Conservation (phyloP, 208 protist species). For the Crithidia fasciculata region DNA sequence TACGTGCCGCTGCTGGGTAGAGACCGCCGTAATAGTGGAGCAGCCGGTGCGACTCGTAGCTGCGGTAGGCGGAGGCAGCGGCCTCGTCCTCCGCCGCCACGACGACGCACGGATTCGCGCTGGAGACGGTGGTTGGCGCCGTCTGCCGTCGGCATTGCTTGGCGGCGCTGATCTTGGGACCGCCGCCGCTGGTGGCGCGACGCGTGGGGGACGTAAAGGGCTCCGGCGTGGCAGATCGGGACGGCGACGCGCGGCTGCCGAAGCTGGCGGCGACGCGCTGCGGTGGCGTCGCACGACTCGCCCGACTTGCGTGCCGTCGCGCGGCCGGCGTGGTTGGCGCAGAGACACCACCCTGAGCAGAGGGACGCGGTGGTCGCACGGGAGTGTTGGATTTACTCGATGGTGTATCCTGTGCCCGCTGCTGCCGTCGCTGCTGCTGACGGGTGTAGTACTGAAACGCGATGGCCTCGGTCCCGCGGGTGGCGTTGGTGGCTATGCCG, state of each 20-base stretch:
- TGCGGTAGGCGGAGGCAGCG: constrained; percentile 13
- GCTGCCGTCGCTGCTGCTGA: neutral
- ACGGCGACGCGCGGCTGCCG: neutral
- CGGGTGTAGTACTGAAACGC: constrained; percentile 33
- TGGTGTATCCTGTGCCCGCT: constrained; percentile 1
- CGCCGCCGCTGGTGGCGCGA: too few species aligned
- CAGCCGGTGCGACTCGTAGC: constrained; percentile 23
- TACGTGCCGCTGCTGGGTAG: neutral
- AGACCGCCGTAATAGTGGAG: constrained; percentile 35
- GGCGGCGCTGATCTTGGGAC: neutral
- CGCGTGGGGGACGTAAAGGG: neutral
- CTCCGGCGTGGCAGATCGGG: neutral
- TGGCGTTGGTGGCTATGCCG: neutral
- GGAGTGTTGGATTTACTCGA: too few species aligned
- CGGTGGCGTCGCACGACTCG: too few species aligned
- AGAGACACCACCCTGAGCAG: neutral
- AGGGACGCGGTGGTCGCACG: too few species aligned
- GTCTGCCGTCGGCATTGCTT: neutral
- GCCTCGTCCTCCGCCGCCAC: constrained; percentile 10
- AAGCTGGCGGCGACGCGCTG: neutral
- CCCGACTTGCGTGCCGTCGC: neutral
- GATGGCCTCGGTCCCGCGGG: constrained; percentile 23
- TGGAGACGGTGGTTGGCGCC: too few species aligned
- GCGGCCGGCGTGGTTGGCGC: neutral
- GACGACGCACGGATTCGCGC: too few species aligned